These are phyloP conservation scores for Uronychia binucleata DNA, from an alignment of 73 alveolate genomes.

Conservation along the genomic window DNA sequence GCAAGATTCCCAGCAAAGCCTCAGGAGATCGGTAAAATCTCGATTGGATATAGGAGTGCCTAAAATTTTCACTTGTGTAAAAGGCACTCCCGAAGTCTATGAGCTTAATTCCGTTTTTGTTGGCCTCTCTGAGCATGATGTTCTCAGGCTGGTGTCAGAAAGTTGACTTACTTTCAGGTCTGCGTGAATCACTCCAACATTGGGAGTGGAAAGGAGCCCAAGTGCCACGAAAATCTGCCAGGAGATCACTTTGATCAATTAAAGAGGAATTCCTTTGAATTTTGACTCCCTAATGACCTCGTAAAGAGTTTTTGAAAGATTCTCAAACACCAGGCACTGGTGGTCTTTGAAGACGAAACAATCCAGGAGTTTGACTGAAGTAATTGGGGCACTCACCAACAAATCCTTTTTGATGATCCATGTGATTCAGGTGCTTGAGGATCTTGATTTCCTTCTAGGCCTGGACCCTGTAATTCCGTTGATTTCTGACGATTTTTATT, in stretches of 20 bases:
- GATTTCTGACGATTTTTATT: slow-evolving; percentile 16
- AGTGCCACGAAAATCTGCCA: slow-evolving; percentile 9
- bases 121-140: background rate
- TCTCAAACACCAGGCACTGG: slow-evolving; percentile 18
- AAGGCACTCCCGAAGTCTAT: slow-evolving; percentile 26
- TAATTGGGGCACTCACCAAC: background rate
- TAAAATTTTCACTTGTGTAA: background rate
- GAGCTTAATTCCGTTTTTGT: background rate
- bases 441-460: slow-evolving; percentile 20
- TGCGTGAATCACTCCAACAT: slow-evolving; percentile 11
- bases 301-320: slow-evolving; percentile 5
- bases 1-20: slow-evolving; percentile 73
- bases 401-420: background rate
- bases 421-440: slow-evolving; percentile 12
- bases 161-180: slow-evolving; percentile 14
- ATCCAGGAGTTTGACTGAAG: background rate
- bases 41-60: slow-evolving; percentile 34
- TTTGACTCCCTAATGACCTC: background rate
- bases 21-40: slow-evolving; percentile 88
- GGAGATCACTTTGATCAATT: background rate
- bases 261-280: slow-evolving; percentile 17
- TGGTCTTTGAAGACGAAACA: slow-evolving; percentile 1
- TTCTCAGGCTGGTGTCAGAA: slow-evolving; percentile 11
- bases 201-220: background rate
- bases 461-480: background rate